Evolutionary conservation across 495 filamentous ascomycete species (phyloP).

Genomic region (Clohesyomyces aquaticus): DNA sequence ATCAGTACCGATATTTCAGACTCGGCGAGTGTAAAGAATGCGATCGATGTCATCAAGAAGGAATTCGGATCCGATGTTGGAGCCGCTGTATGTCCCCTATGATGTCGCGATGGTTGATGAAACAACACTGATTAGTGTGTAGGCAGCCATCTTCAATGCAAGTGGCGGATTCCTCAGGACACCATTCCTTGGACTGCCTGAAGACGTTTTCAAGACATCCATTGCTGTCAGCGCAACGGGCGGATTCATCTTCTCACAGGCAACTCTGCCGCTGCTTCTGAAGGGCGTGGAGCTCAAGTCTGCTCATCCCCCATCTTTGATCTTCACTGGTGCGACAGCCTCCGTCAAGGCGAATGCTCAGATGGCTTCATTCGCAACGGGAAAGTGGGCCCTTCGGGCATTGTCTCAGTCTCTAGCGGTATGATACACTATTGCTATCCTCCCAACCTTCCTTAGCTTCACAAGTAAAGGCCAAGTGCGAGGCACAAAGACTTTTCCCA

Average conservation of each 20-base stretch:
- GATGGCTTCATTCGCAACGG: conserved; percentile 73
- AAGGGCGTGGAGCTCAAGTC: conserved; percentile 55
- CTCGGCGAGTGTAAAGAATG: conserved; percentile 61
- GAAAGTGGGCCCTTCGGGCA: conserved; percentile 81
- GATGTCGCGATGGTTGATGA: too few relatives aligned
- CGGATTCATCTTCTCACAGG: conserved; percentile 77
- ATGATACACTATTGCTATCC: too few relatives aligned
- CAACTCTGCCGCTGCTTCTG: conserved; percentile 72
- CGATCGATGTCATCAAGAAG: conserved; percentile 69
- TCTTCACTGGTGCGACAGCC: conserved; percentile 89
- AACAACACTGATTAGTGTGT: too few relatives aligned
- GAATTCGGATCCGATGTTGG: conserved; percentile 53
- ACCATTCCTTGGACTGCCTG: conserved; percentile 76
- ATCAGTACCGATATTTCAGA: conserved; percentile 74
- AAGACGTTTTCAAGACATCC: conserved; percentile 64
- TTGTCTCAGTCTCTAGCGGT: conserved; percentile 76
- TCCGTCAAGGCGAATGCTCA: conserved; percentile 72
- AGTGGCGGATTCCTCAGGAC: conserved; percentile 69
- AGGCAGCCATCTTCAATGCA: conserved; percentile 87
- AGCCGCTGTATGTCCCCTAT: conserved; percentile 41
- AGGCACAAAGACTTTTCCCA: too few relatives aligned
- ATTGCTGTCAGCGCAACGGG: conserved; percentile 64
- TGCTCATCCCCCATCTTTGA: conserved; percentile 72
- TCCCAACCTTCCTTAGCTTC: too few relatives aligned
- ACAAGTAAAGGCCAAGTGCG: too few relatives aligned